Percentiles rank a stretch among this genome's conserved stretches.
phyloP scores from a whole-genome alignment of 495 filamentous ascomycete genomes.

The Aspergillus panamensis region DNA sequence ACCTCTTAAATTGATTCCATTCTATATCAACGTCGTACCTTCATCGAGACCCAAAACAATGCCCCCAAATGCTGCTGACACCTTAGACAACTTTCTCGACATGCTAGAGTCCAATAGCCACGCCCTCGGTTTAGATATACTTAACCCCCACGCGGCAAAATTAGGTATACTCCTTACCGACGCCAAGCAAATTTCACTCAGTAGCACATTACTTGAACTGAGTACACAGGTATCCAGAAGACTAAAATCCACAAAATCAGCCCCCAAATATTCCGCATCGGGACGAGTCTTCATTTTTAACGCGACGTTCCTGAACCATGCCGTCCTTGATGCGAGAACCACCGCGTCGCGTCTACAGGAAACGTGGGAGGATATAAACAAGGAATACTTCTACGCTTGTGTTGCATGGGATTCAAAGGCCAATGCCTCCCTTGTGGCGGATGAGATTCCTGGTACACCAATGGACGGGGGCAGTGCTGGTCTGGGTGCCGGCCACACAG shows the following conservation, averaged over 20 bases:
- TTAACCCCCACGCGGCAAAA: neutral
- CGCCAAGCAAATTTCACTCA: constrained; percentile 15
- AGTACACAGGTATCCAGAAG: constrained; percentile 17
- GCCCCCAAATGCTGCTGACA: neutral
- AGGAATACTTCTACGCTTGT: constrained; percentile 36
- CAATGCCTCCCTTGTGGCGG: neutral
- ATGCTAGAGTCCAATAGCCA: neutral
- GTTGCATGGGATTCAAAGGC: constrained; percentile 26
- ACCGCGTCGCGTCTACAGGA: constrained; percentile 25
- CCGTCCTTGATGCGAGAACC: constrained; percentile 15
- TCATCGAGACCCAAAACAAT: neutral
- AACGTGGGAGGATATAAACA: constrained; percentile 33
- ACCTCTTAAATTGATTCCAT: constrained; percentile 2
- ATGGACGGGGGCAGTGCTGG: neutral
- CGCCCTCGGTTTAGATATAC: neutral
- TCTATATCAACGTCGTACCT: neutral
- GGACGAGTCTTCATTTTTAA: constrained; percentile 40
- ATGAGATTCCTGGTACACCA: constrained; percentile 16
- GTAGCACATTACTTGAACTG: constrained; percentile 25
- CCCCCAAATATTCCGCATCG: constrained; percentile 1
- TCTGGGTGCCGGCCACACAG: no score
- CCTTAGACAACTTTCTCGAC: constrained; percentile 1
- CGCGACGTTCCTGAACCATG: constrained; percentile 22
- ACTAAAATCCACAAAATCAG: neutral
- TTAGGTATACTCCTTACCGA: constrained; percentile 12